These are phyloP conservation scores for Cytauxzoon felis DNA, from an alignment of 169 alveolate genomes.

Conservation along the genomic window DNA sequence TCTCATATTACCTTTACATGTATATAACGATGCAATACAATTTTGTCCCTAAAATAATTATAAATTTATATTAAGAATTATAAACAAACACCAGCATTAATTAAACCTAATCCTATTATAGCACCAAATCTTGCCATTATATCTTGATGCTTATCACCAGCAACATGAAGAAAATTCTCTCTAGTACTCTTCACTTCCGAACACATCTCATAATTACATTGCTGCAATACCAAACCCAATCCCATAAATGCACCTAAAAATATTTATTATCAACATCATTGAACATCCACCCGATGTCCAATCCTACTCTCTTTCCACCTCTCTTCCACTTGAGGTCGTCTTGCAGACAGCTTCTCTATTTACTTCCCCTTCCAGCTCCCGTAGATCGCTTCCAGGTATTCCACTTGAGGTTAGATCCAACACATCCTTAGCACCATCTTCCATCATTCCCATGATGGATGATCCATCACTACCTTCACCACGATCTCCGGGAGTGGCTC, in stretches of 20 bases:
- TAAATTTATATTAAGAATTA: neutral
- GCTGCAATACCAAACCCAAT: constrained; percentile 84
- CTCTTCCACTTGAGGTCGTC: too few relatives aligned
- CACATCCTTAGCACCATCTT: too few relatives aligned
- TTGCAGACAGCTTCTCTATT: too few relatives aligned
- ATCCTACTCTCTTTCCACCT: too few relatives aligned
- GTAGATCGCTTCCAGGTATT: too few relatives aligned
- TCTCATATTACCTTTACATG: constrained; percentile 67
- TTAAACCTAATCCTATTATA: constrained; percentile 86
- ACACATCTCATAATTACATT: constrained; percentile 77
- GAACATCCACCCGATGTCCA: too few relatives aligned
- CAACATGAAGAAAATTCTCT: constrained; percentile 81
- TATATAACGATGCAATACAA: constrained; percentile 62
- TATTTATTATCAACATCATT: too few relatives aligned
- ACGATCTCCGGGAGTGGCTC: too few relatives aligned
- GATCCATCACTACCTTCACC: too few relatives aligned
- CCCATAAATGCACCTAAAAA: constrained; percentile 84
- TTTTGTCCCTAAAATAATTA: constrained; percentile 39
- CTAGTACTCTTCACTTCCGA: constrained; percentile 79
- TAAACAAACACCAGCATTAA: constrained; percentile 92
- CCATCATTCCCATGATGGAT: too few relatives aligned
- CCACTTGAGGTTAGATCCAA: too few relatives aligned
- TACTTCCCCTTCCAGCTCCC: too few relatives aligned
- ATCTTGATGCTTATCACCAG: constrained; percentile 92
- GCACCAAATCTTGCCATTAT: constrained; percentile 95